Percentiles rank a stretch among this genome's conserved stretches.
Conservation (phyloP, 306 rosid genomes). For the Mimosa pudica region DNA sequence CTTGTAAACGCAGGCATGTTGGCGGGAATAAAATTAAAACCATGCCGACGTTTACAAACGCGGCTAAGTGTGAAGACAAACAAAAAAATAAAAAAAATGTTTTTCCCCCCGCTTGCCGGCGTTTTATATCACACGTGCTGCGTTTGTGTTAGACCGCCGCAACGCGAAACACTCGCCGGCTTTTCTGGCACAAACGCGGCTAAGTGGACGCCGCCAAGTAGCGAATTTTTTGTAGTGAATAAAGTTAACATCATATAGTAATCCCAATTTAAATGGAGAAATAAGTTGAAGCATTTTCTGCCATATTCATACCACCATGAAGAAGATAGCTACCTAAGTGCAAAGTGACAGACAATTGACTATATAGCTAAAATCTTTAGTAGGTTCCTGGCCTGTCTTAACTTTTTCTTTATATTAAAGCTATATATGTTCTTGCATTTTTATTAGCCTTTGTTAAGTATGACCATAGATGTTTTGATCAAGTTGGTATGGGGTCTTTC, state of each 20-base stretch:
- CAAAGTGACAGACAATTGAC: not conserved
- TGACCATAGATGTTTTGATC: constrained; percentile 18
- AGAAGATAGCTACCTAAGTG: constrained; percentile 22
- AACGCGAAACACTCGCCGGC: no score
- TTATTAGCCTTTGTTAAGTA: constrained; percentile 8
- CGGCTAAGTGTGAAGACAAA: no score
- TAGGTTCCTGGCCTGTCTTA: constrained; percentile 12
- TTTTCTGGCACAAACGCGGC: no score
- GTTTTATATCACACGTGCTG: no score
- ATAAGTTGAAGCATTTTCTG: constrained; percentile 8
- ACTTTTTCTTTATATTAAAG: not conserved
- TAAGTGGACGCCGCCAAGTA: no score
- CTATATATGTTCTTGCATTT: constrained; percentile 3
- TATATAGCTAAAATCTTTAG: not conserved
- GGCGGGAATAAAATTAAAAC: no score
- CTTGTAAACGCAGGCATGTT: no score
- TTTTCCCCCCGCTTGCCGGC: no score
- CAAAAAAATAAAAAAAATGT: no score
- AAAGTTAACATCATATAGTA: constrained; percentile 18
- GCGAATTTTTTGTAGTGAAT: no score
- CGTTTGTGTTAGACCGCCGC: no score
- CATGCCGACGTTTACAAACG: no score
- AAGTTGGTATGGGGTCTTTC: constrained; percentile 1
- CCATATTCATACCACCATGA: constrained; percentile 10
- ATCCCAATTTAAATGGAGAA: constrained; percentile 18